A percentile compares a stretch with the other conserved stretches of the same genome.
Conservation (phyloP, 768 basidiomycete species). For the Stropharia rugosoannulata region DNA sequence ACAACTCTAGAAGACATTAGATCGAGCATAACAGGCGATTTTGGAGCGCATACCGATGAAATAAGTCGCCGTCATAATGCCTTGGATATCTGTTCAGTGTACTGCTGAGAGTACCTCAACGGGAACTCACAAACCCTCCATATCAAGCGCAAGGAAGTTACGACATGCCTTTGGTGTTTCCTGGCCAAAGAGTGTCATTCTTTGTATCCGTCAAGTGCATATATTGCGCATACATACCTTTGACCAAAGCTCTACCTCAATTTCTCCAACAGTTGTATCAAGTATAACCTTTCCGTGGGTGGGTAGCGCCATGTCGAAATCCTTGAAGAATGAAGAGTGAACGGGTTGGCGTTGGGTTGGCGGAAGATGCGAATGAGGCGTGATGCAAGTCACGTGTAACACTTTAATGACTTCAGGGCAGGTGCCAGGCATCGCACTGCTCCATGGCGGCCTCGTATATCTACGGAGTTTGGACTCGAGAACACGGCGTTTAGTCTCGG, state of each 20-base stretch:
- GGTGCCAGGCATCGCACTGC: too few species aligned
- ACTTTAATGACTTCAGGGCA: too few species aligned
- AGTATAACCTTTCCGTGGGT: constrained; percentile 86
- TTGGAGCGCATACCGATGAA: constrained; percentile 67
- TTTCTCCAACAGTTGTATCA: constrained; percentile 85
- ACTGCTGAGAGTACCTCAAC: constrained; percentile 1
- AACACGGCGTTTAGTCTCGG: too few species aligned
- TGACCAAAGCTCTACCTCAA: constrained; percentile 91
- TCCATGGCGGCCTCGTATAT: too few species aligned
- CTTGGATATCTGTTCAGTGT: constrained; percentile 43
- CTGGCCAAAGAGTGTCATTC: constrained; percentile 29
- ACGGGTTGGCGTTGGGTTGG: too few species aligned
- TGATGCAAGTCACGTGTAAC: too few species aligned
- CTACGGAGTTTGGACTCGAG: too few species aligned
- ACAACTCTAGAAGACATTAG: constrained; percentile 56
- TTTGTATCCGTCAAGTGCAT: neutral
- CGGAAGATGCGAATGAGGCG: too few species aligned
- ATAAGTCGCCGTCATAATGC: constrained; percentile 94
- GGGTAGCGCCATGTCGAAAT: constrained; percentile 66
- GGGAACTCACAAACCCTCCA: constrained; percentile 71
- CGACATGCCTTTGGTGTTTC: constrained; percentile 95
- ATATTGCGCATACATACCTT: constrained; percentile 48
- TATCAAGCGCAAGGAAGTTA: constrained; percentile 83
- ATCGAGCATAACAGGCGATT: neutral
- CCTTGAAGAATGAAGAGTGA: neutral